Percentiles rank a stretch among this genome's conserved stretches.
These are phyloP conservation scores for Taiozyma sp. DNA, from an alignment of 1,139 yeast species.

Conservation along the genomic window DNA sequence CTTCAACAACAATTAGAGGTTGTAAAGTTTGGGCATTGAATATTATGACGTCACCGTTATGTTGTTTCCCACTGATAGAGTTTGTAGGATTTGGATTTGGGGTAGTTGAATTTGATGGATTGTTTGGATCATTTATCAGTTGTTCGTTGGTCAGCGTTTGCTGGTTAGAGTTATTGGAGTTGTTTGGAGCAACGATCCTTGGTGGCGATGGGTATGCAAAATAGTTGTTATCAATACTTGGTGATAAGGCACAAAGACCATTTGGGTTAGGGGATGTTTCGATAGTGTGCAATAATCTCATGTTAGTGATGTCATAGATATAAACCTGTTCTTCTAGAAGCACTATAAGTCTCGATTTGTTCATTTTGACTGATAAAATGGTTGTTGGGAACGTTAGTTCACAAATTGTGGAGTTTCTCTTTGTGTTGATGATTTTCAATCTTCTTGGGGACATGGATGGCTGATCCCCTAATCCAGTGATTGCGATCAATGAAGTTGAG, in stretches of 20 bases:
- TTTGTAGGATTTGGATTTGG: slow-evolving; percentile 1
- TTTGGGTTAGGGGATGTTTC: slow-evolving; percentile 72
- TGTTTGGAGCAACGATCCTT: slow-evolving; percentile 20
- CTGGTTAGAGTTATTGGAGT: not conserved
- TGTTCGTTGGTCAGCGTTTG: not conserved
- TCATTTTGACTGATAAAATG: slow-evolving; percentile 72
- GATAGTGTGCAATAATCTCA: slow-evolving; percentile 84
- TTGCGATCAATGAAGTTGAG: slow-evolving; percentile 80
- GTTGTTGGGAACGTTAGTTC: slow-evolving; percentile 88
- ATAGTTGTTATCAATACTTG: slow-evolving; percentile 57
- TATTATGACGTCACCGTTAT: slow-evolving; percentile 84
- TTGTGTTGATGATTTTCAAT: slow-evolving; percentile 77
- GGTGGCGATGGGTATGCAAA: slow-evolving; percentile 87
- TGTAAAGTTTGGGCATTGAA: slow-evolving; percentile 75
- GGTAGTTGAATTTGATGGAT: not conserved
- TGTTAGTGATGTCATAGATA: slow-evolving; percentile 81
- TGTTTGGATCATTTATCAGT: not conserved
- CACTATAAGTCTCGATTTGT: slow-evolving; percentile 69
- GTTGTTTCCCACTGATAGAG: slow-evolving; percentile 2
- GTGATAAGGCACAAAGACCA: slow-evolving; percentile 57
- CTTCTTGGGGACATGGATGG: slow-evolving; percentile 77
- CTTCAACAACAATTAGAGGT: slow-evolving; percentile 87
- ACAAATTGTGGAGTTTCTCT: slow-evolving; percentile 65
- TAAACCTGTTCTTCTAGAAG: slow-evolving; percentile 81
- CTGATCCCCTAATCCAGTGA: slow-evolving; percentile 86